Percentiles rank a stretch among this genome's conserved stretches.
phyloP scores from a whole-genome alignment of 129 eudicot genomes.

The Ambrosia trifida region DNA sequence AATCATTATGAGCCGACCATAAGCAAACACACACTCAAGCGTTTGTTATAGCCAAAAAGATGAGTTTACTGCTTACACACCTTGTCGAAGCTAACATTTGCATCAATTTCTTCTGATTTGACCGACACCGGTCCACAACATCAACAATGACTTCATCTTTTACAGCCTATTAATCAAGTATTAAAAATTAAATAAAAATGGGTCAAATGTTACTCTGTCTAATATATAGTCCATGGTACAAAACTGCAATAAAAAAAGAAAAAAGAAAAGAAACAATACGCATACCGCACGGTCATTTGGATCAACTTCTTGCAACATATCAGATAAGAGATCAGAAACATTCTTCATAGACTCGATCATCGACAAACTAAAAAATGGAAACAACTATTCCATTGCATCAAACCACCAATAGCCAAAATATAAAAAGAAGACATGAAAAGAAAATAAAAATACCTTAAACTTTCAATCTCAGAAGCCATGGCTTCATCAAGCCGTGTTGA shows the following conservation, averaged over 20 bases:
- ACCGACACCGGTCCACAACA: slow-evolving; percentile 82
- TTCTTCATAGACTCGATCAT: slow-evolving; percentile 66
- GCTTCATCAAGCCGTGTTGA: slow-evolving; percentile 86
- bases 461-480: slow-evolving; percentile 75
- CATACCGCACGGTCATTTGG: slow-evolving; percentile 69
- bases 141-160: slow-evolving; percentile 86
- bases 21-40: not conserved
- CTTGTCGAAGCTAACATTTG: slow-evolving; percentile 70
- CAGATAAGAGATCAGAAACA: slow-evolving; percentile 72
- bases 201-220: slow-evolving; percentile 14
- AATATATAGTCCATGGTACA: not conserved
- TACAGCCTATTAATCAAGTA: slow-evolving; percentile 48
- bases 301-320: slow-evolving; percentile 85
- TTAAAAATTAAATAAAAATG: not conserved
- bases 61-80: slow-evolving; percentile 31
- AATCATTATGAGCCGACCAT: not conserved
- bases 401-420: not conserved
- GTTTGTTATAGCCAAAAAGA: not conserved
- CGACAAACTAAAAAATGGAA: slow-evolving; percentile 43
- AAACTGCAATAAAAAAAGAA: not conserved
- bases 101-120: slow-evolving; percentile 86
- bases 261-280: not conserved
- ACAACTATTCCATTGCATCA: slow-evolving; percentile 1
- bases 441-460: slow-evolving; percentile 52
- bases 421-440: not conserved